phyloP scores from a whole-genome alignment of 768 basidiomycete species.

The Candolleomyces efflorescens region DNA sequence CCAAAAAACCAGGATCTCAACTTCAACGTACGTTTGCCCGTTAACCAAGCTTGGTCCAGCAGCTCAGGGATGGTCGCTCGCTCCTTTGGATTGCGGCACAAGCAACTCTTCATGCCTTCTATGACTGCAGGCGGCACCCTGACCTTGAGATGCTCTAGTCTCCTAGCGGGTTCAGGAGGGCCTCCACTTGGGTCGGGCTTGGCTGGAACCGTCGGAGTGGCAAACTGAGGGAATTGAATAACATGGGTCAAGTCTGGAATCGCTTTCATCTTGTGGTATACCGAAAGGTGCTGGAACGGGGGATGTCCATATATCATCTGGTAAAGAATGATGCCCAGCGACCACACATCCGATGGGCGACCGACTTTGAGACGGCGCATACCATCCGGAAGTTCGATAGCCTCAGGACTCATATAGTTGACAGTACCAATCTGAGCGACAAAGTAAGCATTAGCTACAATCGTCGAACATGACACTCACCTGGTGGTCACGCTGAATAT shows the following conservation, averaged over 20 bases:
- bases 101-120: conserved; percentile 75
- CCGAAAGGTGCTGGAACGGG: conserved; percentile 82
- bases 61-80: conserved; percentile 86
- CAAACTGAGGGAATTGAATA: conserved; percentile 80
- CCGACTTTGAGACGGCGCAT: conserved; percentile 92
- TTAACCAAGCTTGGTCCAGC: conserved; percentile 71
- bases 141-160: conserved; percentile 64
- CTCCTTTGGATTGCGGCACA: conserved; percentile 75
- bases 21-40: conserved; percentile 46
- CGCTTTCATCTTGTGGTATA: conserved; percentile 89
- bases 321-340: conserved; percentile 94
- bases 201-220: conserved; percentile 47
- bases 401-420: conserved; percentile 99
- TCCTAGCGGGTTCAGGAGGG: conserved; percentile 42
- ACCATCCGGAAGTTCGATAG: conserved; percentile 84
- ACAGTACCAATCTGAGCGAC: conserved; percentile 80
- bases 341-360: conserved; percentile 96
- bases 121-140: conserved; percentile 77
- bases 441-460: background rate
- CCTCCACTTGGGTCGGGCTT: conserved; percentile 24
- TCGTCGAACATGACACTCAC: conserved; percentile 31
- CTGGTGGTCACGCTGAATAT: conserved; percentile 95
- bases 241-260: conserved; percentile 76
- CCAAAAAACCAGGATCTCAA: background rate
- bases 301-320: conserved; percentile 97